Evolutionary conservation across 768 basidiomycete species (phyloP), one percentile per base, ranked within the genome.

Genomic region (Collybia sordida): DNA sequence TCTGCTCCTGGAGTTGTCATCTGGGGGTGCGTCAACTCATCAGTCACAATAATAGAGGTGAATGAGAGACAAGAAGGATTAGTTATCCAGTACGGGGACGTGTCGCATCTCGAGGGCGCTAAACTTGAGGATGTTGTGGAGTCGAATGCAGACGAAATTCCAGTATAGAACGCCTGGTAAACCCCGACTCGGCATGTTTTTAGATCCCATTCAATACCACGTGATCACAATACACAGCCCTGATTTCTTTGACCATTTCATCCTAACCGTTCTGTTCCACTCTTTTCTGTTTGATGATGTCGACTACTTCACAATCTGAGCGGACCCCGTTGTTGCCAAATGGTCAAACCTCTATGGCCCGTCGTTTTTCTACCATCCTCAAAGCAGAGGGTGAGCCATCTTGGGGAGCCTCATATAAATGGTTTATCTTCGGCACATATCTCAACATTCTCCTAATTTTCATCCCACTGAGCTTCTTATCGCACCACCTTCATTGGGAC

Each of bases 361-460:
- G 68, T 41, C 74, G 72, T 48, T 31, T 78, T 41, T 46, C 68
- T 12, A 61, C 66, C 19, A 35, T 80, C 25, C 31, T 86, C 64
- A 81, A 73, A 51, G 78, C 75, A n/a, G 78, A 85, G 48, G 83
- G 77, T 47, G 80, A 88, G 61, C 87, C 88, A 0, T 72, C 78
- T 12, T 87, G 82, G 79, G 27, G 66, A 4, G 49, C 64, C 24
- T 90, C 88, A 11, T 80, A 76, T 63, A 69, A 62, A 47, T 84
- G 70, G 70, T 84, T 88, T 61, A 56, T 88, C 48, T 77, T 86
- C 45, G 77, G 76, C 28, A 79, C 80, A 19, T 95, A 81, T 69
- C 61, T 89, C 59, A 95, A 94, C 62, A 39, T 91, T 42, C 72
- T 94, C 46, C 81, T 95, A 45, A 64, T 93, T 42, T 88, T 90